phyloP scores from a whole-genome alignment of 148 eudicot species.

The Vaccinium vitisidaea region DNA sequence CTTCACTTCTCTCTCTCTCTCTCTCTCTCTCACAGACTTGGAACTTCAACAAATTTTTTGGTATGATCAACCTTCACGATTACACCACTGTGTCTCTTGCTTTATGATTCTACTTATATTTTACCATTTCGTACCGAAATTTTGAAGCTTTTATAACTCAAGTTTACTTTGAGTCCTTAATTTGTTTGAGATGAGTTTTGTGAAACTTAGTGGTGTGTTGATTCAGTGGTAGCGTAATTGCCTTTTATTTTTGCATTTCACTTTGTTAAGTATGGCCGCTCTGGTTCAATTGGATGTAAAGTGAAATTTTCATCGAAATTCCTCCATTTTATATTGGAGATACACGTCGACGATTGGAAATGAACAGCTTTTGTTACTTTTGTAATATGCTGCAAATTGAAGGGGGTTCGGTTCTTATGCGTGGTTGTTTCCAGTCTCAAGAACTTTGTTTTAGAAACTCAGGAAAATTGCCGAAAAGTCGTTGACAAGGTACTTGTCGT shows the following conservation, averaged over 20 bases:
- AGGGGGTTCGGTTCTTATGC: neutral
- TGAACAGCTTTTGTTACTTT: neutral
- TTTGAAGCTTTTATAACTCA: neutral
- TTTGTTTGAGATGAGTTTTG: neutral
- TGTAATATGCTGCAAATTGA: neutral
- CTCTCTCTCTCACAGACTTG: neutral
- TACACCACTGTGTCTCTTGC: neutral
- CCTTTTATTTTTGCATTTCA: neutral
- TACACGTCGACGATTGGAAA: neutral
- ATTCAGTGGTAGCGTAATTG: neutral
- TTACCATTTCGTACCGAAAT: neutral
- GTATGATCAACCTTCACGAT: conserved; percentile 2
- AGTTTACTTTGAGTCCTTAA: neutral
- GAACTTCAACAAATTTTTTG: neutral
- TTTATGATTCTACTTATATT: neutral
- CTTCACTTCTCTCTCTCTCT: neutral
- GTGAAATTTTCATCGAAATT: neutral
- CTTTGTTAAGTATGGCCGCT: neutral
- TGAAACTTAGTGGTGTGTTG: neutral
- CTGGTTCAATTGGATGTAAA: neutral
- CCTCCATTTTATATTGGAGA: neutral
- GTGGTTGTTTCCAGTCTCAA: neutral
- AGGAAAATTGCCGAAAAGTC: neutral
- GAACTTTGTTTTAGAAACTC: neutral
- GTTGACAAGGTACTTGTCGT: neutral